phyloP scores from a whole-genome alignment of 768 basidiomycete species.

The Bullera alba region DNA sequence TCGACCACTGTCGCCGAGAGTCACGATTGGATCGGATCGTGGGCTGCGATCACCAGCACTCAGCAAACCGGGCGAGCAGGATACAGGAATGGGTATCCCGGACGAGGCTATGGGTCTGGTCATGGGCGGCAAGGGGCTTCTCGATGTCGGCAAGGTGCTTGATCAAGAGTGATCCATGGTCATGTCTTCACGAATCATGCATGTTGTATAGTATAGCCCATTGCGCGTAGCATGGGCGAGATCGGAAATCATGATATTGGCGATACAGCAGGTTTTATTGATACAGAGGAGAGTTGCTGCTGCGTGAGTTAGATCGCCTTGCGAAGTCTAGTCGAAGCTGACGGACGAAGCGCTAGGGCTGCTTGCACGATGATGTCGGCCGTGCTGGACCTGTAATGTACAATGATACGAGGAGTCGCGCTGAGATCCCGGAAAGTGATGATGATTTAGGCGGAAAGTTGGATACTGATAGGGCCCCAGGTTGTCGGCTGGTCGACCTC shows the following conservation, averaged over 20 bases:
- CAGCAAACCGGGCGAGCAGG: constrained; percentile 9
- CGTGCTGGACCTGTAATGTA: no score
- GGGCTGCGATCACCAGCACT: not conserved
- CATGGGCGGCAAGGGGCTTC: constrained; percentile 32
- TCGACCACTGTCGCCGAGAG: constrained; percentile 18
- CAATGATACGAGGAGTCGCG: no score
- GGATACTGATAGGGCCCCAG: constrained; percentile 16
- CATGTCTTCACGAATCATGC: no score
- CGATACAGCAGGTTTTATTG: no score
- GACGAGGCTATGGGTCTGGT: constrained; percentile 32
- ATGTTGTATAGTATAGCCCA: not conserved
- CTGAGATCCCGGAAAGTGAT: no score
- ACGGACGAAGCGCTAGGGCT: no score
- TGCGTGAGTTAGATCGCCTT: no score
- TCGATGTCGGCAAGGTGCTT: constrained; percentile 25
- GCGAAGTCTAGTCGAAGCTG: no score
- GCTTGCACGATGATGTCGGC: no score
- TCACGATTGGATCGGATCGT: constrained; percentile 4
- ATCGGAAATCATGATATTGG: no score
- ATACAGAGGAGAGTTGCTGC: no score
- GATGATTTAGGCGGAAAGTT: constrained; percentile 5
- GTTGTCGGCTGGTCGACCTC: constrained; percentile 17
- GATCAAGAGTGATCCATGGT: constrained; percentile 13
- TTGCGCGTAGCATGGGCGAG: no score
- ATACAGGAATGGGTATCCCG: constrained; percentile 31